A percentile compares a stretch with the other conserved stretches of the same genome.
These are phyloP conservation scores for Phalaenopsis hybrid DNA, from an alignment of 116 monocot genomes.

Conservation along the genomic window DNA sequence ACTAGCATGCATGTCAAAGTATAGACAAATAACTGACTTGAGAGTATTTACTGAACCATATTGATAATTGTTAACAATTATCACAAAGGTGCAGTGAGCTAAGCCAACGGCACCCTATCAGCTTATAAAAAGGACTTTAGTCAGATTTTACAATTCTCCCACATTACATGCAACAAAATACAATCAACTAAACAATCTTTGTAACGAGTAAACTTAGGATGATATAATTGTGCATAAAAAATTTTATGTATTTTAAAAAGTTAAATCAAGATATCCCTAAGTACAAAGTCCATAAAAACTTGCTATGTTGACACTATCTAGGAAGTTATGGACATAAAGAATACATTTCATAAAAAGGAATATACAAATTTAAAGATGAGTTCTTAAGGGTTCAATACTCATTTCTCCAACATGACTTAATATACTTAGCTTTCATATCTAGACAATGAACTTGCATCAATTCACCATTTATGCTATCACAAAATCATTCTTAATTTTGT, in stretches of 20 bases:
- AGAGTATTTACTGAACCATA: neutral
- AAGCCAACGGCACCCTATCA: neutral
- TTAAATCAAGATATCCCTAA: neutral
- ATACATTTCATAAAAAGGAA: neutral
- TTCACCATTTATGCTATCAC: neutral
- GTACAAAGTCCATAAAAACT: neutral
- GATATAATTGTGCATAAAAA: neutral
- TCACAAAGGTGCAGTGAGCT: too few relatives aligned
- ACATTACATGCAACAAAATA: neutral
- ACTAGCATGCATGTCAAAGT: neutral
- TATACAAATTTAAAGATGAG: neutral
- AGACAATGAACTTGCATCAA: neutral
- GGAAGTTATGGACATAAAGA: neutral
- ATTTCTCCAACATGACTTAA: neutral
- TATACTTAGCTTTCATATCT: neutral
- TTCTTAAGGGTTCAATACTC: neutral
- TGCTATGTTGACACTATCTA: neutral
- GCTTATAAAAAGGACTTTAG: neutral
- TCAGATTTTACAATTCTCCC: too few relatives aligned
- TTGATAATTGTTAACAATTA: too few relatives aligned
- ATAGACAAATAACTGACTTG: neutral
- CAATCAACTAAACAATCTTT: neutral
- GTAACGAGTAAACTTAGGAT: neutral
- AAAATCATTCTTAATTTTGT: neutral
- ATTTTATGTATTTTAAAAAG: neutral